These are phyloP conservation scores for Croton laevigatus DNA, from an alignment of 441 rosid genomes.

Conservation along the genomic window DNA sequence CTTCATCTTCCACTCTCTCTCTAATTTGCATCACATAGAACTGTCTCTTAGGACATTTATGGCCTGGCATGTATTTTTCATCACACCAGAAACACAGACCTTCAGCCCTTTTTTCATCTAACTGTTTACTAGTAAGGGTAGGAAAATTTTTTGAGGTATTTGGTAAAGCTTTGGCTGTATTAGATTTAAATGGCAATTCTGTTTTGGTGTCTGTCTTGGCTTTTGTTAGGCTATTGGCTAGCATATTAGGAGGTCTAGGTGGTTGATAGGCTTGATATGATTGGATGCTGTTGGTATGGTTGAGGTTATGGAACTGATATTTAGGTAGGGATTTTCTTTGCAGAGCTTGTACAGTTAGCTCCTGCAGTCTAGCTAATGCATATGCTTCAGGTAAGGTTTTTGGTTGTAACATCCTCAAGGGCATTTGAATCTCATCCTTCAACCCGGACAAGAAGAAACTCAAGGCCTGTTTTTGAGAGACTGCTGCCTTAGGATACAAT, in stretches of 20 bases:
- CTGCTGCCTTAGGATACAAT: neutral
- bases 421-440: neutral
- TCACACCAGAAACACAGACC: neutral
- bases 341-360: neutral
- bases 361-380: neutral
- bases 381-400: neutral
- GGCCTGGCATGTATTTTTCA: neutral
- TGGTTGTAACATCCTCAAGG: neutral
- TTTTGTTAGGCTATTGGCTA: too few relatives aligned
- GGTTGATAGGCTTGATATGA: neutral
- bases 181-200: neutral
- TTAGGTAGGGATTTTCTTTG: neutral
- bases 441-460: neutral
- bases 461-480: too few relatives aligned
- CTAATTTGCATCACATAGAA: neutral
- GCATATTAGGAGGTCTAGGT: too few relatives aligned
- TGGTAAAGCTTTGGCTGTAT: neutral
- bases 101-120: neutral
- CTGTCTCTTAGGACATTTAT: neutral
- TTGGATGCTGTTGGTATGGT: neutral
- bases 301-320: neutral
- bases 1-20: neutral
- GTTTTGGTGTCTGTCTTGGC: neutral
- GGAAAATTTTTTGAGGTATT: neutral
- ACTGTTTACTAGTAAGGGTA: neutral